phyloP scores from a whole-genome alignment of 768 basidiomycete species.

The Mycena polygramma region DNA sequence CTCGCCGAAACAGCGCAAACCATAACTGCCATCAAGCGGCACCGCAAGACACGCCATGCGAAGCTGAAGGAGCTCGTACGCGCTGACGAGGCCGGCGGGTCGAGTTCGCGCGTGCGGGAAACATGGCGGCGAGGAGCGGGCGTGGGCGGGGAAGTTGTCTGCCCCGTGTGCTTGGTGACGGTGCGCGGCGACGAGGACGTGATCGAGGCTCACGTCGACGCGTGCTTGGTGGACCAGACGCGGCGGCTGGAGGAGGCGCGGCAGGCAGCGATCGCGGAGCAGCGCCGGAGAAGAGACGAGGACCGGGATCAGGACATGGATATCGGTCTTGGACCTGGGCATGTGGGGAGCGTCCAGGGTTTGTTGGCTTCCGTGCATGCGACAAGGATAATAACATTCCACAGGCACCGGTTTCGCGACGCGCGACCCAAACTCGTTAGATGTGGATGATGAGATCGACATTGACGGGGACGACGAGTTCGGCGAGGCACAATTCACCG shows the following conservation, averaged over 20 bases:
- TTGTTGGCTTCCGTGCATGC: no score
- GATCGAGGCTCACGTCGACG: conserved; percentile 84
- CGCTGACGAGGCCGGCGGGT: conserved; percentile 62
- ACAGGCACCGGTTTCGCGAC: conserved; percentile 81
- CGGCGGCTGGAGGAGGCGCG: conserved; percentile 58
- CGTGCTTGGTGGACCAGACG: conserved; percentile 75
- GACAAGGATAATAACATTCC: no score
- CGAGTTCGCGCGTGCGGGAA: conserved; percentile 40
- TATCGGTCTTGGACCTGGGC: conserved; percentile 47
- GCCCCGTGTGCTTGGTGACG: conserved; percentile 74
- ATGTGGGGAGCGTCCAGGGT: conserved; percentile 66
- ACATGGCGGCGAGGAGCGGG: conserved; percentile 45
- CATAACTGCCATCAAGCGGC: conserved; percentile 73
- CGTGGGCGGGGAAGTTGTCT: conserved; percentile 62
- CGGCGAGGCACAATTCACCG: conserved; percentile 82
- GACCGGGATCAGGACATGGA: conserved; percentile 47
- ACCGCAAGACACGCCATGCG: conserved; percentile 76
- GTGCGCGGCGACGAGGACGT: conserved; percentile 80
- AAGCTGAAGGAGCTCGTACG: conserved; percentile 76
- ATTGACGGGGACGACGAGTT: conserved; percentile 78
- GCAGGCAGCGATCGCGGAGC: conserved; percentile 51
- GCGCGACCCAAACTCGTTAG: conserved; percentile 66
- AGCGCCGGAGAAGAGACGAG: conserved; percentile 46
- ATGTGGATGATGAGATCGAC: conserved; percentile 75
- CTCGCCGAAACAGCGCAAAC: conserved; percentile 63